Base-by-base conservation (phyloP, 768 basidiomycete genomes). In the Tricholoma flavovirens region DNA sequence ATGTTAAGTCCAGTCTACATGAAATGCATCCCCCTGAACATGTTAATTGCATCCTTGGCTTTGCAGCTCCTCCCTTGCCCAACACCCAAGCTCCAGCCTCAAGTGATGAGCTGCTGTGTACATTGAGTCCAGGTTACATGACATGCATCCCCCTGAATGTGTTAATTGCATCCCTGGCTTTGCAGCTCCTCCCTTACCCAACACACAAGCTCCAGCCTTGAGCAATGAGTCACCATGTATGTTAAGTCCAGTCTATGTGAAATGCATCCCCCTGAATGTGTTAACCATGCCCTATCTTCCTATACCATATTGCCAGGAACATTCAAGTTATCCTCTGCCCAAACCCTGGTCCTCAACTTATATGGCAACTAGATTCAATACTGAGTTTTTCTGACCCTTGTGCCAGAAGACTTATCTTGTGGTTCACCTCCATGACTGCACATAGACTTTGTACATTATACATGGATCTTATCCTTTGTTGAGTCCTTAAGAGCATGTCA, bases 271-370 rank as follows among this genome's bases (percentile, higher is more conserved):
- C 43, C 43, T 45, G 43, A 45, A 45, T 5, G 10, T 22, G 21
- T 45, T 45, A 22, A 45, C 22, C 19, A 11, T 11, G 12, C 22
- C 43, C 43, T 45, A 11, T 45, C 43, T 22, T 22, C 14, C 19
- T 43, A 22, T 49, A 49, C 49, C 4, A 17, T 50, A 50, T 50
- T 35, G 15, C 49, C 49, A 50, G 33, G 49, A 50, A 50, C 29
- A 30, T 35, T 29, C 49, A 19, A 35, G 33, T 30, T 50, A 29
- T 30, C 49, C 22, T 45, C 43, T 11, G 11, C 11, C 9, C 8
- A 22, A 45, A 45, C 21, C 21, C 21, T 22, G 8, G 43, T 45
- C 43, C 38, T 40, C 38, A 17, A 40, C 38, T 40, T 40, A 15
- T 40, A 40, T 15, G 38, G 38, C 15, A 40, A n/a, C 38, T n/a